Evolutionary conservation across 352 stramenopile species (phyloP).

Genomic region (Phytophthora chlamydospora): DNA sequence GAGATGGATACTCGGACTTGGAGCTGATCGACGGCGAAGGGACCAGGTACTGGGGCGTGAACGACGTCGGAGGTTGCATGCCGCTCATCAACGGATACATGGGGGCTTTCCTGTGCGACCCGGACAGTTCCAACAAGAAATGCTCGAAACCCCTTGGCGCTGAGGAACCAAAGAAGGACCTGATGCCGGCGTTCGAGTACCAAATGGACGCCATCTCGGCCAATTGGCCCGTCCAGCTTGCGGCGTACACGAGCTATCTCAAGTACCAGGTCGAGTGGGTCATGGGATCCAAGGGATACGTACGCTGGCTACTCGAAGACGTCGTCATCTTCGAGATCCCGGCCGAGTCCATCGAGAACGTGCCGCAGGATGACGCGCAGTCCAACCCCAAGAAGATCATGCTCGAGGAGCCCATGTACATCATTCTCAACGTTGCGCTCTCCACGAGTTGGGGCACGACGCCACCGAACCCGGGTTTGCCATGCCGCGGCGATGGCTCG

Average conservation of each 20-base stretch:
- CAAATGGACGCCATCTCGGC: no score
- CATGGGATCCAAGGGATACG: no score
- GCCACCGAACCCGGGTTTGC: constrained; percentile 48
- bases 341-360: no score
- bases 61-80: constrained; percentile 56
- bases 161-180: constrained; percentile 34
- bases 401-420: constrained; percentile 66
- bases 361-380: no score
- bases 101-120: constrained; percentile 52
- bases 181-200: constrained; percentile 50
- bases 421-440: constrained; percentile 76
- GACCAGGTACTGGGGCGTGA: constrained; percentile 56
- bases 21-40: constrained; percentile 47
- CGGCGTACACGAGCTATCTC: no score
- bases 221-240: no score
- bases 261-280: no score
- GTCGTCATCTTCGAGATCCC: no score
- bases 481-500: constrained; percentile 40
- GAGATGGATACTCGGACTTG: constrained; percentile 47
- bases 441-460: constrained; percentile 51
- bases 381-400: no score
- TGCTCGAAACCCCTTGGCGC: constrained; percentile 35
- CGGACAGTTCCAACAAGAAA: constrained; percentile 46
- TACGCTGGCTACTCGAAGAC: no score
- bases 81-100: constrained; percentile 59